Conservation (phyloP, 257 asterid species). For the Penstemon barbatus region DNA sequence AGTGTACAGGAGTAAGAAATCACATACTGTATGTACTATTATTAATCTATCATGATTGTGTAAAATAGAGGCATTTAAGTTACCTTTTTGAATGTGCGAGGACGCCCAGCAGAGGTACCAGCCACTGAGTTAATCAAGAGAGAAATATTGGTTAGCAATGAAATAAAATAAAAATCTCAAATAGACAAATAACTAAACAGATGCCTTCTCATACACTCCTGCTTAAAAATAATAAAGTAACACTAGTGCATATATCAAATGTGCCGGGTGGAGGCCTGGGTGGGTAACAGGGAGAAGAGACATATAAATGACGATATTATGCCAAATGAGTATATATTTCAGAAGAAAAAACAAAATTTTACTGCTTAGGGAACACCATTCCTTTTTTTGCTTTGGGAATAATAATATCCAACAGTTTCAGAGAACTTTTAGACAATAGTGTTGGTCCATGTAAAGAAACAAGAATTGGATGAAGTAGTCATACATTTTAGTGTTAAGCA, state of each 20-base stretch:
- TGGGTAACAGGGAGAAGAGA: neutral
- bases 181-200: constrained; percentile 8
- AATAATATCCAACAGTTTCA: neutral
- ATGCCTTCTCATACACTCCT: neutral
- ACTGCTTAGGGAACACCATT: neutral
- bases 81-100: constrained; percentile 84
- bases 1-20: constrained; percentile 7
- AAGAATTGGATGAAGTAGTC: constrained; percentile 4
- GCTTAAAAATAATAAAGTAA: neutral
- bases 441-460: neutral
- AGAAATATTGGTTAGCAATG: constrained; percentile 1
- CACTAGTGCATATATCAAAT: neutral
- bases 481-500: no score
- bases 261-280: neutral
- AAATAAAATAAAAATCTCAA: constrained; percentile 3
- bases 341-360: neutral
- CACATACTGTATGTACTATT: neutral
- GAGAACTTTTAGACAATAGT: neutral
- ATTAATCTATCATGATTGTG: neutral
- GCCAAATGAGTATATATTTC: neutral
- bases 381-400: neutral
- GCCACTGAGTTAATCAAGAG: constrained; percentile 52
- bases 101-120: constrained; percentile 82
- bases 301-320: neutral
- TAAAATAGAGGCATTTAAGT: neutral